These are phyloP conservation scores for Phialophora macrospora DNA, from an alignment of 2,329 filamentous ascomycete genomes.

Conservation along the genomic window DNA sequence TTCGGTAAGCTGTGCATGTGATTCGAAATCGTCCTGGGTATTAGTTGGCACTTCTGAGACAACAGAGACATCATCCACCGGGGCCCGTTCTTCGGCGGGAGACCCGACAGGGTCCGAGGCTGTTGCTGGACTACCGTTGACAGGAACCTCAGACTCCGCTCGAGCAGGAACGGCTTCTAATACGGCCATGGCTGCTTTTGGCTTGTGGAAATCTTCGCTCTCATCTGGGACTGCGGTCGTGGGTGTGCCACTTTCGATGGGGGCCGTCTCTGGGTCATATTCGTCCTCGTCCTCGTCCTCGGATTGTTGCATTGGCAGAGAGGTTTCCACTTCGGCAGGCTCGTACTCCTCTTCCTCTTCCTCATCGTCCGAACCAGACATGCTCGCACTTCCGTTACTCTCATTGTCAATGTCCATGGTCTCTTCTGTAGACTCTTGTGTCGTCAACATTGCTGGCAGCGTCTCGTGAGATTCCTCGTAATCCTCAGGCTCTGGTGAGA, in stretches of 20 bases:
- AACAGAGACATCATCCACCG: slow-evolving; percentile 6
- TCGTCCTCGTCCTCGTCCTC: slow-evolving; percentile 35
- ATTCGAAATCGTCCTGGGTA: slow-evolving; percentile 27
- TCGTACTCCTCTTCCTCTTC: slow-evolving; percentile 34
- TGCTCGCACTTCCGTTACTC: slow-evolving; percentile 40
- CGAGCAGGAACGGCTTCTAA: too few relatives aligned
- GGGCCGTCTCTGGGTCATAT: slow-evolving; percentile 45
- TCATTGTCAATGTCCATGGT: slow-evolving; percentile 33
- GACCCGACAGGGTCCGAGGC: background rate
- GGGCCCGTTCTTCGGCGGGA: background rate
- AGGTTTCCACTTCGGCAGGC: slow-evolving; percentile 29
- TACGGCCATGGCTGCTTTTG: slow-evolving; percentile 21
- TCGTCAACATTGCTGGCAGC: background rate
- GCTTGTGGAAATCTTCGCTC: slow-evolving; percentile 33
- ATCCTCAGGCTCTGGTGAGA: slow-evolving; percentile 33
- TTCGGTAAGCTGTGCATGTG: slow-evolving; percentile 23
- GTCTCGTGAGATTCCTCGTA: slow-evolving; percentile 15
- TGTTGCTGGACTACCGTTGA: background rate
- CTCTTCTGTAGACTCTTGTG: slow-evolving; percentile 15
- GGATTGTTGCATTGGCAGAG: slow-evolving; percentile 26
- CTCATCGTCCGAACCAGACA: slow-evolving; percentile 52
- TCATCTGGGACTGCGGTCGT: slow-evolving; percentile 24
- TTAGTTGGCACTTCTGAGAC: slow-evolving; percentile 23
- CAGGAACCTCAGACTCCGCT: background rate
- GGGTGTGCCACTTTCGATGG: slow-evolving; percentile 25